phyloP scores from a whole-genome alignment of 352 stramenopile species.

The Phytophthora fragariae region DNA sequence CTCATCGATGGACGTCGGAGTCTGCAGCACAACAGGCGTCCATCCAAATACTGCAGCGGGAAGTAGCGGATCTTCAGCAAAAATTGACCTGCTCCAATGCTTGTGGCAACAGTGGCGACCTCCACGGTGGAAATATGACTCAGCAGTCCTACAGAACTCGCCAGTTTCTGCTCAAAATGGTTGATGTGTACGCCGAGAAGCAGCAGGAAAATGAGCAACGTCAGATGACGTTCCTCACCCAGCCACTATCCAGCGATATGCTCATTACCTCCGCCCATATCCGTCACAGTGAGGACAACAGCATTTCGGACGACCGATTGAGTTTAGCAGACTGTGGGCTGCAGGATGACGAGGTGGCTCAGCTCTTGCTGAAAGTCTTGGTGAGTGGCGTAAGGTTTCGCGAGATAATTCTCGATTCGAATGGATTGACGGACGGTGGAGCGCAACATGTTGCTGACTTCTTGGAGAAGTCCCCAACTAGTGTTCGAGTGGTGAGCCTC shows the following conservation, averaged over 20 bases:
- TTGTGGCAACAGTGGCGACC: not conserved
- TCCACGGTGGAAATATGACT: not conserved
- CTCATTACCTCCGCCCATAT: conserved; percentile 35
- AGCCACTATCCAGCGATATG: conserved; percentile 52
- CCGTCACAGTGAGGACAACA: not conserved
- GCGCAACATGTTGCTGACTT: conserved; percentile 50
- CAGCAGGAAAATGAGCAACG: conserved; percentile 33
- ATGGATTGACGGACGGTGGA: conserved; percentile 51
- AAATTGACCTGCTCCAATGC: conserved; percentile 22
- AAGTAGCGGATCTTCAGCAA: conserved; percentile 47
- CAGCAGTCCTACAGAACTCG: conserved; percentile 10
- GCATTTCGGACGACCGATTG: conserved; percentile 14
- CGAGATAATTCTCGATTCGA: conserved; percentile 49
- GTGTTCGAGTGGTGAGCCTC: conserved; percentile 43
- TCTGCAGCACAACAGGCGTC: conserved; percentile 38
- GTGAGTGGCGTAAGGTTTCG: conserved; percentile 41
- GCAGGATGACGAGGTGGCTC: conserved; percentile 48
- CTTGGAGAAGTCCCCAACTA: conserved; percentile 39
- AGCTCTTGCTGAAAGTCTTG: conserved; percentile 53
- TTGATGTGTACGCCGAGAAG: conserved; percentile 49
- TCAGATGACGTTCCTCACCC: conserved; percentile 60
- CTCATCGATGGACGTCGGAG: conserved; percentile 44
- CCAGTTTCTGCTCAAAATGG: conserved; percentile 53
- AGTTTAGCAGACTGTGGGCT: conserved; percentile 42
- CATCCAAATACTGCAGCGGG: conserved; percentile 47